Base-by-base conservation (phyloP, 2,329 filamentous ascomycete genomes). In the Colletotrichum tabaci region DNA sequence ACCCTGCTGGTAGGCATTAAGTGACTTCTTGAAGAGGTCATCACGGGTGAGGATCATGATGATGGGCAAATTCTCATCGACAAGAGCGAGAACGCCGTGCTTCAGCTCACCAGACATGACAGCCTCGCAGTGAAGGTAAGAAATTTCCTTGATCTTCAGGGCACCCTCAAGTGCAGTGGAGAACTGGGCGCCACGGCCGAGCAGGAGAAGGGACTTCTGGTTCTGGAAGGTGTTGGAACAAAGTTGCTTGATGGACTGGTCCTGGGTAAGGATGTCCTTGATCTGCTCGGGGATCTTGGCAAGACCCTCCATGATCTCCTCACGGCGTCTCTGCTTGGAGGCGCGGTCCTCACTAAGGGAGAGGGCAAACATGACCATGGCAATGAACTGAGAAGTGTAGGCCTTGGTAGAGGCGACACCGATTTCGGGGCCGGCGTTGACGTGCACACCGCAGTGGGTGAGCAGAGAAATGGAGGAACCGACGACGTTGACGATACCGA, bases 71-170 rank as follows among this genome's bases (percentile, higher is more conserved):
- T 98, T 96, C 89, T 99, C 96, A 79, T 99, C 96, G 72, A 99
- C 96, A 74, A 99, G 89, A 64, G 96, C 96, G 81, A 99, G 88
- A 63, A 99, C 96, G 88, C 96, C 96, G 84, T 99, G 96, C 91
- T 99, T 99, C 79, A 99, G 90, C 87, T 99, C 96, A 84, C 96
- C 96, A 75, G 96, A 98, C 96, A 99, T 99, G 87, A 99, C 96
- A 78, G 96, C 96, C 87, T 99, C 96, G 84, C 96, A 99, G 85
- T 99, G 96, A 72, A 99, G 93, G 85, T 99, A 99, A 21, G 96
- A 98, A 79, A 99, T 99, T 87, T 99, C 96, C 90, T 99, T 99
- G 85, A 99, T 99, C 89, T 99, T 99, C 77, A 99, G 89, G 61
- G 96, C 96, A 85, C 94, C 96, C 88, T 99, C 96, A 26, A 99